Evolutionary conservation across 495 filamentous ascomycete species (phyloP), one percentile per base, ranked within the genome.

Genomic region (Aspergillus hancockii): DNA sequence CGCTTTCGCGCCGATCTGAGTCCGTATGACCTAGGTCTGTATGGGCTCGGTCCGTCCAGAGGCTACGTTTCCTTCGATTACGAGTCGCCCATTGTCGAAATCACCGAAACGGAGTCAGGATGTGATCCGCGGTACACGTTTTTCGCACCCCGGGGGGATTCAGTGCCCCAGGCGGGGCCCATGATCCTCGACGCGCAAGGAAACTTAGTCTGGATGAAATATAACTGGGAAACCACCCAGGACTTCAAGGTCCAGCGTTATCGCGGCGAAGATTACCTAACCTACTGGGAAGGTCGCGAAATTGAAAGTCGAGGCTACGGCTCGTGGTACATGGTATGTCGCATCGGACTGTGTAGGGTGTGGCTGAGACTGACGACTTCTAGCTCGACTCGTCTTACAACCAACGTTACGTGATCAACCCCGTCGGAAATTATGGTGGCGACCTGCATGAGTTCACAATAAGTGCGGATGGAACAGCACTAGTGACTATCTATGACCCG

Each of bases 231-330:
- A 3, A 73, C 71, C n/a, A 73, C 76, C 0, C 79, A 82, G 46
- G 77, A 81, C 50, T 72, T 81, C 55, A 72, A 74, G 56, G 70
- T 80, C 0, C 78, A 79, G 32, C 67, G 64, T 12, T 83, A 79
- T 31, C 74, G 68, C 53, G 77, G 70, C 34, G 59, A 76, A 50
- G 71, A 77, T 13, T 82, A 78, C 59, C 41, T 85, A 49, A 81
- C 81, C 4, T 84, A 79, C 54, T 85, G 82, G 83, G 74, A 81
- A 47, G 81, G 82, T 8, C 68, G 78, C 32, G 75, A 79, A 58
- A 68, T 79, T 36, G 76, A 75, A 23, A 79, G 75, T 31, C 66
- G 81, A 60, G 80, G 80, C 3, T 70, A 68, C 52, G 82, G 82
- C 8, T 72, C 73, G 45, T 81, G 81, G 62, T 78, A 76, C 43